phyloP scores from a whole-genome alignment of 805 yeast genomes.

The Kazachstania kunashirensis region DNA sequence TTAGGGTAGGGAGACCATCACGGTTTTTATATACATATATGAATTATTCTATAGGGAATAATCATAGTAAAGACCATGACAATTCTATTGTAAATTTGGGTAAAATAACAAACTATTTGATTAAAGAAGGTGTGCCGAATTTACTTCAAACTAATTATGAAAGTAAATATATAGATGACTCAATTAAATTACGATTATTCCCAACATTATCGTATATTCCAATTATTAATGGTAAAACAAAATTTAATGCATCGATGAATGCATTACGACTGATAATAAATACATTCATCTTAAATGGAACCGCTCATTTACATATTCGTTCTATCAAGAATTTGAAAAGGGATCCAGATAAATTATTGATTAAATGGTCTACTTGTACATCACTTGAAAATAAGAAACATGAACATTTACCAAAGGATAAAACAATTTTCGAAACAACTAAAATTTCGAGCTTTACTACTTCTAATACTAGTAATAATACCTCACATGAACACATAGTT shows the following conservation, averaged over 20 bases:
- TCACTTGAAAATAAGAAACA: too few relatives aligned
- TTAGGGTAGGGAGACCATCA: too few relatives aligned
- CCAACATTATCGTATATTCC: slow-evolving; percentile 50
- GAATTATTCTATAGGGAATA: too few relatives aligned
- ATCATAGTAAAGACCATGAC: too few relatives aligned
- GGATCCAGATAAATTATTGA: slow-evolving; percentile 9
- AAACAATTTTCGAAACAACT: neutral
- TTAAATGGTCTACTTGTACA: slow-evolving; percentile 24
- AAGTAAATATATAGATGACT: slow-evolving; percentile 34
- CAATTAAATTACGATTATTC: slow-evolving; percentile 44
- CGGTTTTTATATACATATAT: too few relatives aligned
- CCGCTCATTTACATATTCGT: slow-evolving; percentile 42
- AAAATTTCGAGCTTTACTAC: neutral
- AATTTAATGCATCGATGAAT: slow-evolving; percentile 49
- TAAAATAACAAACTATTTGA: slow-evolving; percentile 39
- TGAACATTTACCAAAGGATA: slow-evolving; percentile 5
- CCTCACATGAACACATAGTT: slow-evolving; percentile 5
- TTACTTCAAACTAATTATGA: slow-evolving; percentile 40
- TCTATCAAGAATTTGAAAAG: slow-evolving; percentile 23
- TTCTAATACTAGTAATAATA: neutral
- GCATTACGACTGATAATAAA: slow-evolving; percentile 46
- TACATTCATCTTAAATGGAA: slow-evolving; percentile 44
- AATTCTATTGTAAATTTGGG: slow-evolving; percentile 5
- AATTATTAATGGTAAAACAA: slow-evolving; percentile 41
- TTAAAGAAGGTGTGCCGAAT: slow-evolving; percentile 39